phyloP scores from a whole-genome alignment of 2,329 filamentous ascomycete genomes.

The Calonectria ilicicola region DNA sequence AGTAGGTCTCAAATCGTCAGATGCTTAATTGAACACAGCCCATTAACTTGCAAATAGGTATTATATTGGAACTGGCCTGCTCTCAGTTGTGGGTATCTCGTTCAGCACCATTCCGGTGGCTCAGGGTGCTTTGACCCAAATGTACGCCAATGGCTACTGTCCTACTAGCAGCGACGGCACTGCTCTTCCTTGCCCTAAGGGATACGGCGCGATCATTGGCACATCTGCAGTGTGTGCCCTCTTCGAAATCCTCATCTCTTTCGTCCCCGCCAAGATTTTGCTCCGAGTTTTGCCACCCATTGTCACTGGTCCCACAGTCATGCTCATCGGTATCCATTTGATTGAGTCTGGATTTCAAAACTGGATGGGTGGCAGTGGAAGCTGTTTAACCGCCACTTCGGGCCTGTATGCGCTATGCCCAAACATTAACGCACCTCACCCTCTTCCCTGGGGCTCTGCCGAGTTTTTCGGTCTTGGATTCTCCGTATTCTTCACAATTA shows the following conservation, averaged over 20 bases:
- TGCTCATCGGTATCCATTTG: conserved; percentile 79
- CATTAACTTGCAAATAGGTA: conserved; percentile 61
- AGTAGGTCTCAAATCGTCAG: conserved; percentile 49
- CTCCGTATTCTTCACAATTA: conserved; percentile 82
- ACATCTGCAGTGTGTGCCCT: conserved; percentile 75
- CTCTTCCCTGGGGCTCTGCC: conserved; percentile 81
- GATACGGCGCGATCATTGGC: conserved; percentile 79
- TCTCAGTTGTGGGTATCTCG: conserved; percentile 78
- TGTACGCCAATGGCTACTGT: conserved; percentile 81
- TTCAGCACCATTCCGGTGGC: conserved; percentile 55
- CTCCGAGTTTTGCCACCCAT: conserved; percentile 84
- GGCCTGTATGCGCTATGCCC: conserved; percentile 75
- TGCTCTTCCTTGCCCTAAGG: conserved; percentile 79
- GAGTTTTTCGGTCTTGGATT: conserved; percentile 85
- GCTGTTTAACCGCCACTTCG: conserved; percentile 61
- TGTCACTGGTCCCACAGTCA: conserved; percentile 78
- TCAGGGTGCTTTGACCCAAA: conserved; percentile 77
- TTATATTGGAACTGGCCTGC: conserved; percentile 81
- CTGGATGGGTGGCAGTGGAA: conserved; percentile 82
- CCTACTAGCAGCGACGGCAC: conserved; percentile 70
- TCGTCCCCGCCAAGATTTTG: conserved; percentile 76
- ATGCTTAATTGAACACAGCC: background rate
- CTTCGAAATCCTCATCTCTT: conserved; percentile 80
- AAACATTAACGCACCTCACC: conserved; percentile 74
- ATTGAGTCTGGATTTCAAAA: conserved; percentile 79